Evolutionary conservation across 2,329 filamentous ascomycete genomes (phyloP), one percentile per base, ranked within the genome.

Genomic region (Coniochaeta pulveracea): DNA sequence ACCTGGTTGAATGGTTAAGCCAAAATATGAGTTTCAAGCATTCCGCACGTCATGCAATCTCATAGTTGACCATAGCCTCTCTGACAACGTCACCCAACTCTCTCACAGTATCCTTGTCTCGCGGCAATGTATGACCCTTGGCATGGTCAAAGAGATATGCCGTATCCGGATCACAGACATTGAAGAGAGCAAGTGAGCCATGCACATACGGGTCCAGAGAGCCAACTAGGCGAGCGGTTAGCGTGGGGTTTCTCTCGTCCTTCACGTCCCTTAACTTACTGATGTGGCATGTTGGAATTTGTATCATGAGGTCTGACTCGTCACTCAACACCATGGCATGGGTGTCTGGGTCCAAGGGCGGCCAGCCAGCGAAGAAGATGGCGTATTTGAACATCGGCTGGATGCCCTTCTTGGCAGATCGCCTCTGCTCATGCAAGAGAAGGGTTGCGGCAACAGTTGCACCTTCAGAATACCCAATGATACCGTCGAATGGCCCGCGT

Each of bases 131-230:
- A 45, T 80, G 75, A 0, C 74, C 75, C 44, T 76, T 76, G 4
- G 71, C 74, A 40, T 77, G 72, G 42, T 80, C 74, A 39, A 78
- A 78, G n/a, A 79, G 58, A 21, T 63, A 59, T 0, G 72, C 72
- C 2, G 56, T 65, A 37, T 78, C 72, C 1, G 63, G 63, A 29
- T 77, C 68, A 41, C 73, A 80, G 16, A 76, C 61, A 41, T 74
- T 73, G 52, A 69, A 77, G 4, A 79, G 58, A 0, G 72, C 70
- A 55, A 76, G 63, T 3, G 69, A 69, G 0, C 74, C 73, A 21
- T 72, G 59, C 3, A 76, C 60, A 42, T 76, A 79, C 1, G 73
- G 74, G 42, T 79, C 75, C 37, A 61, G 51, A 9, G 64, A 69
- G 8, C 67, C 67, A 30, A 72, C 61, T 63, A 42, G n/a, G n/a